Evolutionary conservation across 2,329 filamentous ascomycete species (phyloP).

Genomic region (Cladosporium sp.): DNA sequence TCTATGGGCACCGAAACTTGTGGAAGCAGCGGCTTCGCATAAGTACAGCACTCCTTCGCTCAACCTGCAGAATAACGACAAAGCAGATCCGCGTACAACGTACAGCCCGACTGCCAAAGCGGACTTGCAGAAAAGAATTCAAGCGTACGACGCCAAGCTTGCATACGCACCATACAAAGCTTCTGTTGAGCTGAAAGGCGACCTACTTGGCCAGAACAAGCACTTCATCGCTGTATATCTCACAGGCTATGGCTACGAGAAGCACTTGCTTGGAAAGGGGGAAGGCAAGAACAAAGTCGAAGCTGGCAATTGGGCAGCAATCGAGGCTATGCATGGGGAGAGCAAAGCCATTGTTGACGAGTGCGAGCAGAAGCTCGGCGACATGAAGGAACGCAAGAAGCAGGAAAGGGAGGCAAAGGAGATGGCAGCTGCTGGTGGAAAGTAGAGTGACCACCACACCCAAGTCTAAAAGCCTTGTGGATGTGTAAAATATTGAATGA

Average conservation of each 20-base stretch:
- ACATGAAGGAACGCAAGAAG: slow-evolving; percentile 18
- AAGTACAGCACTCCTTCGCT: slow-evolving; percentile 17
- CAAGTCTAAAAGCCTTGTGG: background rate
- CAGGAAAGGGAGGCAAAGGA: slow-evolving; percentile 23
- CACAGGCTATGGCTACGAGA: slow-evolving; percentile 67
- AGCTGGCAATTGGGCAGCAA: slow-evolving; percentile 67
- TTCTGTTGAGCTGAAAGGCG: slow-evolving; percentile 57
- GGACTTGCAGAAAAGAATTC: slow-evolving; percentile 39
- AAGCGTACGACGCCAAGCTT: slow-evolving; percentile 38
- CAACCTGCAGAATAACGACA: slow-evolving; percentile 30
- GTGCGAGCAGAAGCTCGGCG: slow-evolving; percentile 25
- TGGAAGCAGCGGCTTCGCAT: slow-evolving; percentile 38
- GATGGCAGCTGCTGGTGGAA: slow-evolving; percentile 8
- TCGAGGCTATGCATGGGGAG: slow-evolving; percentile 57
- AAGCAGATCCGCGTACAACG: slow-evolving; percentile 29
- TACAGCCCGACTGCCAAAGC: slow-evolving; percentile 43
- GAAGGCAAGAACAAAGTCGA: slow-evolving; percentile 67
- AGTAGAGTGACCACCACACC: background rate
- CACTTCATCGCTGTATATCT: slow-evolving; percentile 67
- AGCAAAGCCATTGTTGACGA: slow-evolving; percentile 32
- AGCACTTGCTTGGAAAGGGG: slow-evolving; percentile 63
- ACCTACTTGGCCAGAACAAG: slow-evolving; percentile 48
- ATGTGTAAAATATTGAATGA: background rate
- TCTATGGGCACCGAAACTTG: slow-evolving; percentile 70
- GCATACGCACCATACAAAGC: slow-evolving; percentile 53